Conservation (phyloP, 495 filamentous ascomycete species). For the Baudoinia panamericana region DNA sequence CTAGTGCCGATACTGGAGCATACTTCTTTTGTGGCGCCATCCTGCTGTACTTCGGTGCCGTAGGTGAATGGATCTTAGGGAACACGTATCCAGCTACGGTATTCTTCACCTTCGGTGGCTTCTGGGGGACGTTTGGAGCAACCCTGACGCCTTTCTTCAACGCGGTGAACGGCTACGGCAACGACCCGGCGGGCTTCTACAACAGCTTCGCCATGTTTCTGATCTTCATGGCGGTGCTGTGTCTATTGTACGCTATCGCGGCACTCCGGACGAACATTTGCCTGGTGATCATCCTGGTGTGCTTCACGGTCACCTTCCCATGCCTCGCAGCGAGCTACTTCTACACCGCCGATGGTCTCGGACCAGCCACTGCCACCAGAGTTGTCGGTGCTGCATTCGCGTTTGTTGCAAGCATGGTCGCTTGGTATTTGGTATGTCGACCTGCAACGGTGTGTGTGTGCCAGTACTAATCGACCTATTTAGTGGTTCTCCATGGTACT, state of each 20-base stretch:
- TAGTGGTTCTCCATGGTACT: slow-evolving; percentile 7
- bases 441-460: no score
- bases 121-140: slow-evolving; percentile 6
- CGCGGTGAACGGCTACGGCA: slow-evolving; percentile 2
- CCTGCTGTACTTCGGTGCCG: slow-evolving; percentile 1
- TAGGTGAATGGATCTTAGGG: slow-evolving; percentile 12
- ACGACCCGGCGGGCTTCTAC: slow-evolving; percentile 5
- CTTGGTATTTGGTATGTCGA: slow-evolving; percentile 9
- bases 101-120: slow-evolving; percentile 9
- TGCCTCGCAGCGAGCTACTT: slow-evolving; percentile 2
- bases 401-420: slow-evolving; percentile 4
- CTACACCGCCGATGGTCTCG: background rate
- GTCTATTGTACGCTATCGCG: slow-evolving; percentile 1
- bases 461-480: no score
- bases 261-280: slow-evolving; percentile 9
- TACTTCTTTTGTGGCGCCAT: slow-evolving; percentile 2
- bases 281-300: slow-evolving; percentile 6
- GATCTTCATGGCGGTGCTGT: slow-evolving; percentile 11
- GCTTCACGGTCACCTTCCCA: slow-evolving; percentile 5
- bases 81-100: slow-evolving; percentile 8
- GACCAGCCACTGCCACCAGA: background rate
- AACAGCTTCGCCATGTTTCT: slow-evolving; percentile 8
- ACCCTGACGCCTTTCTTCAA: slow-evolving; percentile 5
- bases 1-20: background rate
- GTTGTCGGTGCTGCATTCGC: slow-evolving; percentile 4